Conservation (phyloP, 805 yeast species). For the Candida alai region DNA sequence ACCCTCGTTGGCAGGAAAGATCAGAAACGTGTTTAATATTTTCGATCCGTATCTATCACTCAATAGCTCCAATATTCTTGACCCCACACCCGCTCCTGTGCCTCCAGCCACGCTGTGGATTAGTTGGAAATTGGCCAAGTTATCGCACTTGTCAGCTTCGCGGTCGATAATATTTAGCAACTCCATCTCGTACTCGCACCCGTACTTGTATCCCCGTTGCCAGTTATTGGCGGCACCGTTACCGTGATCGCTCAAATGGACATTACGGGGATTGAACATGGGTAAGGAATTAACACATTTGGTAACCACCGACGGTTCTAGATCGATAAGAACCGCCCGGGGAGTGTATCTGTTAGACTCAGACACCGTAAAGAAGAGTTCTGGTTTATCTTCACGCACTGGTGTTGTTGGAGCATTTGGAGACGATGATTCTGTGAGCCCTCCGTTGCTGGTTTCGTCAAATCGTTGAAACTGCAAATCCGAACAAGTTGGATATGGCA, state of each 20-base stretch:
- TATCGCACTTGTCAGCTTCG: constrained; percentile 87
- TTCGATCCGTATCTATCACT: constrained; percentile 76
- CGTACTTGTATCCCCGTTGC: constrained; percentile 86
- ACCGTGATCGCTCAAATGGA: constrained; percentile 76
- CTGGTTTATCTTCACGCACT: constrained; percentile 62
- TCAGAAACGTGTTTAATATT: constrained; percentile 81
- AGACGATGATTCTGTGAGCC: neutral
- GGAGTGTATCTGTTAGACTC: constrained; percentile 83
- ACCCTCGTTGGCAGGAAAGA: constrained; percentile 73
- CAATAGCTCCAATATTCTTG: constrained; percentile 69
- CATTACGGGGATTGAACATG: constrained; percentile 79
- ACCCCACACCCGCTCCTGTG: constrained; percentile 95
- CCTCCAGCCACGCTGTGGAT: constrained; percentile 98
- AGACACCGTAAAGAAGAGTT: constrained; percentile 69
- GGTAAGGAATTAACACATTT: constrained; percentile 52
- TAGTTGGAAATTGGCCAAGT: constrained; percentile 84
- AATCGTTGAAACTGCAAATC: constrained; percentile 13
- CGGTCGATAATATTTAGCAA: constrained; percentile 80
- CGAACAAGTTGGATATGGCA: constrained; percentile 29
- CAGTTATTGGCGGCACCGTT: constrained; percentile 96
- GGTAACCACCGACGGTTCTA: constrained; percentile 85
- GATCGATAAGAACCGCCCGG: constrained; percentile 76
- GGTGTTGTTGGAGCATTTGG: constrained; percentile 3
- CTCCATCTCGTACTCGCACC: constrained; percentile 63
- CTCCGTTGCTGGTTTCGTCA: constrained; percentile 8